A percentile compares a stretch with the other conserved stretches of the same genome.
These are phyloP conservation scores for Hypomontagnella submonticulosa DNA, from an alignment of 495 filamentous ascomycete genomes.

Conservation along the genomic window DNA sequence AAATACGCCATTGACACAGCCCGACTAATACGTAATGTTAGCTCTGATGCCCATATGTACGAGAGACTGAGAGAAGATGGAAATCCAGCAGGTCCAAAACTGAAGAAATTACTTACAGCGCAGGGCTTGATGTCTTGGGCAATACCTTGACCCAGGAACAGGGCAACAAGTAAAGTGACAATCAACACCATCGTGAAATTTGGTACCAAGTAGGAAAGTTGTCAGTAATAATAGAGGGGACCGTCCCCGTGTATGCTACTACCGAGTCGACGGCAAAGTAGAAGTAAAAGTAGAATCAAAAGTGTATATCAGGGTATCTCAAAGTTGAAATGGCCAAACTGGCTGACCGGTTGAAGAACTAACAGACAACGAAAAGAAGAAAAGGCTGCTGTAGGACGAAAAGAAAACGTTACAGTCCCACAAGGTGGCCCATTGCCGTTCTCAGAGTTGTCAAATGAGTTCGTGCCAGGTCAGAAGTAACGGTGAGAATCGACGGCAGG, in stretches of 20 bases:
- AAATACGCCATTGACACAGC: constrained; percentile 46
- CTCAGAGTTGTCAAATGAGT: constrained; percentile 15
- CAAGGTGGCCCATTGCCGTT: constrained; percentile 27
- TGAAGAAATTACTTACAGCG: constrained; percentile 28
- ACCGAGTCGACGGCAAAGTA: constrained; percentile 14
- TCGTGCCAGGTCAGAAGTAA: constrained; percentile 13
- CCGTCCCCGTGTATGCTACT: constrained; percentile 4
- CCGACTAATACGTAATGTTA: constrained; percentile 34
- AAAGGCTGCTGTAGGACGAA: constrained; percentile 20
- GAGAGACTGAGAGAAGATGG: not conserved
- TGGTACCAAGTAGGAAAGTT: not conserved
- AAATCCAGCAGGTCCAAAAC: not conserved
- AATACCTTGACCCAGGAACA: constrained; percentile 30
- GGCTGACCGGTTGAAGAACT: constrained; percentile 31
- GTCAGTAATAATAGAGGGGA: not conserved
- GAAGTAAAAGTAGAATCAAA: constrained; percentile 20
- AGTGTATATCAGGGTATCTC: constrained; percentile 36
- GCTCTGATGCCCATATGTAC: constrained; percentile 10
- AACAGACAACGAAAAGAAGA: constrained; percentile 29
- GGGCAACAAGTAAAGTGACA: constrained; percentile 16
- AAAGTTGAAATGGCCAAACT: constrained; percentile 37
- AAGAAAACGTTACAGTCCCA: constrained; percentile 37
- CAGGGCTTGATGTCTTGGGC: constrained; percentile 34
- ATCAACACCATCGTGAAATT: constrained; percentile 26
- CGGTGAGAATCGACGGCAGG: constrained; percentile 2